phyloP scores from a whole-genome alignment of 2,329 filamentous ascomycete genomes.

The Trichoderma hamatum region DNA sequence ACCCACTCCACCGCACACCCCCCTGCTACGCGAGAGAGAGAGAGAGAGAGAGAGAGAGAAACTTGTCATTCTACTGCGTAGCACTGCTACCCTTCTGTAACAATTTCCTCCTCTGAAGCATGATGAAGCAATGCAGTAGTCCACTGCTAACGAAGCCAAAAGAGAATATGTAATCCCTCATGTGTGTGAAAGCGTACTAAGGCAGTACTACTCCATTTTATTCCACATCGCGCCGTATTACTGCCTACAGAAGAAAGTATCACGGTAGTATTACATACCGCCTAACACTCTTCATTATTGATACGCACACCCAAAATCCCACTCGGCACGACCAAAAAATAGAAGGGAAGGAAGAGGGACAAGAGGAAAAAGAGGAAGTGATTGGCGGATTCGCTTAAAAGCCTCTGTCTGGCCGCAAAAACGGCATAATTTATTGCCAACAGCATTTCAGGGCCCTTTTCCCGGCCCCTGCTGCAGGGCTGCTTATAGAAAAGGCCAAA shows the following conservation, averaged over 20 bases:
- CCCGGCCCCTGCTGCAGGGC: background rate
- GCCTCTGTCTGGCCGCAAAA: constrained; percentile 1
- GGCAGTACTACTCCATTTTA: background rate
- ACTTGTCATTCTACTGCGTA: background rate
- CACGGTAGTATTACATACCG: background rate
- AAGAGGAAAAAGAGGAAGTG: background rate
- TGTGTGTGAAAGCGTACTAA: background rate
- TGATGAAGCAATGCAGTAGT: too few relatives aligned
- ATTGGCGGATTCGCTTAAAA: constrained; percentile 13
- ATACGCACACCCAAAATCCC: background rate
- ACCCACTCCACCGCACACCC: background rate
- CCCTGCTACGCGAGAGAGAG: background rate
- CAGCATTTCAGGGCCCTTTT: background rate
- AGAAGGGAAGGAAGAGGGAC: background rate
- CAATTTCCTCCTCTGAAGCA: background rate
- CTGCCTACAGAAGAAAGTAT: background rate
- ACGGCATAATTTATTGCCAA: background rate
- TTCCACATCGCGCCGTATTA: too few relatives aligned
- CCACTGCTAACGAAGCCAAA: background rate
- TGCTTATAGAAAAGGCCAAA: background rate
- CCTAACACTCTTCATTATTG: background rate
- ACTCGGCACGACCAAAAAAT: background rate
- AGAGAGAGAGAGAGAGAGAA: background rate
- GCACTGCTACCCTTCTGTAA: background rate
- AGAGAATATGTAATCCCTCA: background rate